Evolutionary conservation across 805 yeast genomes (phyloP), one percentile per base, ranked within the genome.

Genomic region (Candida fluviatilis): DNA sequence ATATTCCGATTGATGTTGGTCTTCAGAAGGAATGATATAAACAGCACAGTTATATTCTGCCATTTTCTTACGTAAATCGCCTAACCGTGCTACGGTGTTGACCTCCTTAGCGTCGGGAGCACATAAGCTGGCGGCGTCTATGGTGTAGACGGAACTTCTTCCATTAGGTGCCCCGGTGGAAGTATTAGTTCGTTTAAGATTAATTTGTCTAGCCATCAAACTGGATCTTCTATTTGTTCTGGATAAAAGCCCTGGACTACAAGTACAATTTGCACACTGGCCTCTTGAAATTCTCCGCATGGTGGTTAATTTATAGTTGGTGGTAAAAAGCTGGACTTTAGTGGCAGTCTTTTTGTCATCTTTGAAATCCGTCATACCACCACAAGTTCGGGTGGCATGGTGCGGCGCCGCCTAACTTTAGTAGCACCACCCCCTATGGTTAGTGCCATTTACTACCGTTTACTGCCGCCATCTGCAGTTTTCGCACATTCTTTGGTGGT

Each of bases 161-260:
- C 71, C 55, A 2, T 66, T 60, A 5, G 58, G 60, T 4, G 64
- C 53, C 7, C 61, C 49, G 3, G 46, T 35, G n/a, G 44, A 25
- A 18, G 45, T 37, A 28, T 48, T 52, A 11, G 47, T 36, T 46
- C 69, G 49, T 27, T 57, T 54, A 29, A 62, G 45, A 41, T 51
- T 55, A 32, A 64, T 60, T 48, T 63, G 71, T 47, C 57, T 71
- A 42, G 78, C 76, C 40, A 74, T 66, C 19, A 73, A 54, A 0
- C 84, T 71, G 14, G 84, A 71, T 49, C 86, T 67, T 49, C 82
- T 71, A 52, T 76, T 77, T 43, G 71, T 75, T 52, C 95, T 71
- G 21, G 88, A 79, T 34, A 85, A 60, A 31, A 85, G 64, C 3
- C 95, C 95, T 4, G 93, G 93, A 0, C 91, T 83, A 56, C 95